These are phyloP conservation scores for Irpex sp. DNA, from an alignment of 1,284 basidiomycete genomes.

Conservation along the genomic window DNA sequence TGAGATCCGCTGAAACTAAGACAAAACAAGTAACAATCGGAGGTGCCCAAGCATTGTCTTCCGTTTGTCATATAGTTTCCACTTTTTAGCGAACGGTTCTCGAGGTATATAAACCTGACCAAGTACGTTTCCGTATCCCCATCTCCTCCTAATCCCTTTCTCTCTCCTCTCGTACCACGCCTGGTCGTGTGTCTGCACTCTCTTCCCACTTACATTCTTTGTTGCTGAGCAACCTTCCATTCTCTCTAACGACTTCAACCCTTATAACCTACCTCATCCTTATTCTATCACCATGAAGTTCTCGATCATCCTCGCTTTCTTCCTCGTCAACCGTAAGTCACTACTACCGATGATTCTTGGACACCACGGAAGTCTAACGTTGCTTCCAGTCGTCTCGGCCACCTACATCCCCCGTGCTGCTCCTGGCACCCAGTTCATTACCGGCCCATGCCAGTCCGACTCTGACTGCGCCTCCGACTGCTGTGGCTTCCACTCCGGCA, in stretches of 20 bases:
- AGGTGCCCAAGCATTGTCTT: neutral
- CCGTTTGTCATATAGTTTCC: neutral
- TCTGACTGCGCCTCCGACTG: neutral
- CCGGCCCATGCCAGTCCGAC: neutral
- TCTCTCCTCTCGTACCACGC: neutral
- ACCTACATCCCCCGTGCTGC: neutral
- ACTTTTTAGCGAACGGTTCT: neutral
- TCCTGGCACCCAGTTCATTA: neutral
- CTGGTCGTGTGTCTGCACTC: neutral
- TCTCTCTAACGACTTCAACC: neutral
- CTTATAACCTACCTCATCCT: neutral
- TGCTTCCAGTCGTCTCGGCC: neutral
- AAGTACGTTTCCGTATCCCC: neutral
- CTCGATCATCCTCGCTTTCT: neutral
- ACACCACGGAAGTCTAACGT: too few relatives aligned
- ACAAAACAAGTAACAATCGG: neutral
- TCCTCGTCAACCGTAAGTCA: neutral
- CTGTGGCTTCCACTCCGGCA: neutral
- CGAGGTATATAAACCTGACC: neutral
- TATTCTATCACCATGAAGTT: neutral
- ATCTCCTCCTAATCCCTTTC: neutral
- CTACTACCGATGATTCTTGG: neutral
- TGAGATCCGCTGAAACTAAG: neutral
- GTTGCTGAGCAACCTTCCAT: constrained; percentile 1
- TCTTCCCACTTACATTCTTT: neutral